Base-by-base conservation (phyloP, 2,329 filamentous ascomycete genomes). In the Fusarium sp. region DNA sequence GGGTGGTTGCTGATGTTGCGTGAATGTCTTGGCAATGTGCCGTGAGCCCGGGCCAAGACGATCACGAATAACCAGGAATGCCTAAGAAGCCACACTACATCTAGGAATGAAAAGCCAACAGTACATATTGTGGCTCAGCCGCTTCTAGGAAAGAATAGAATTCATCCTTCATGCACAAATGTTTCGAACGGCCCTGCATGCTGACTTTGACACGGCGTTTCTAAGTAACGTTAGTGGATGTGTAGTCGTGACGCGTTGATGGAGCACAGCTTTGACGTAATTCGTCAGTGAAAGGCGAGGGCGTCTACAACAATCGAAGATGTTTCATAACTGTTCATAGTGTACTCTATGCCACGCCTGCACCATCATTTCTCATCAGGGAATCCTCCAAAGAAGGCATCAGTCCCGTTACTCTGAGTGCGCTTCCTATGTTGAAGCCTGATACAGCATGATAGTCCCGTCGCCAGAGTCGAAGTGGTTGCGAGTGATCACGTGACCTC, bases 111-210 rank as follows among this genome's bases (percentile, higher is more conserved):
- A n/a, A 29, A 11, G n/a, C 10, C 24, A 11, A 7, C 1, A 5
- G 48, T 20, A n/a, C 45, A 50, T 29, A 8, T 31, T 52, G 48
- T 31, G 48, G 48, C 48, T 31, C 18, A 31, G 18, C 16, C 27
- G 6, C 5, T 20, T 52, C 18, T 2, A 7, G 24, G 27, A 29
- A 52, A 31, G 31, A 35, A 57, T 37, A 57, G 20, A 56, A 35
- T 57, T 37, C 14, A 37, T 37, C n/a, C 7, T 37, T 11, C 3
- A 57, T 57, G 54, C 31, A 24, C 8, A 3, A 37, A 37, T 24
- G 9, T 24, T 37, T 29, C 14, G 54, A 57, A 57, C 33, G 54
- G 54, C n/a, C n/a, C 22, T 57, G 20, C 33, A 57, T 57, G 16
- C 14, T 48, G 43, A 27, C 11, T 45, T 45, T 14, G 13, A n/a